These are phyloP conservation scores for Xylaria sp. DNA, from an alignment of 2,329 filamentous ascomycete genomes.

Conservation along the genomic window DNA sequence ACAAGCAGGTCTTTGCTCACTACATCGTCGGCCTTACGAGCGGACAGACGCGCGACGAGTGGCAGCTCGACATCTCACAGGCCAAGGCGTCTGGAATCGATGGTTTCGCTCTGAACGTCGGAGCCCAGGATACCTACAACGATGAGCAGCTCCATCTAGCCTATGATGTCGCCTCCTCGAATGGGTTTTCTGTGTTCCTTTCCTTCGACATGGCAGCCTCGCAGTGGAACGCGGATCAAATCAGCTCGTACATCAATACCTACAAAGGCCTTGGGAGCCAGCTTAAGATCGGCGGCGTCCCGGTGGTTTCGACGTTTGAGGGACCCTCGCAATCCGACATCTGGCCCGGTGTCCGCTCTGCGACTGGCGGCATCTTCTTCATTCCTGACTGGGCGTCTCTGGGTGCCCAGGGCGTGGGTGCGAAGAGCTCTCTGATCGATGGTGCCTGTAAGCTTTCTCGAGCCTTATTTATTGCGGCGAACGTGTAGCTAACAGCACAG, in stretches of 20 bases:
- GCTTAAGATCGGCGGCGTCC: conserved; percentile 52
- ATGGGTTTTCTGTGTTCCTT: conserved; percentile 50
- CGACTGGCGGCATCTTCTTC: conserved; percentile 53
- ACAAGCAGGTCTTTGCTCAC: conserved; percentile 44
- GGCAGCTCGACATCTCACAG: conserved; percentile 44
- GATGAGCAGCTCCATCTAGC: conserved; percentile 45
- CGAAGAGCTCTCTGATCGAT: conserved; percentile 42
- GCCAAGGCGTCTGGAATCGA: conserved; percentile 44
- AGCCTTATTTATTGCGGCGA: no score
- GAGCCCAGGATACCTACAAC: conserved; percentile 42
- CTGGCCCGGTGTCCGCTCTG: conserved; percentile 54
- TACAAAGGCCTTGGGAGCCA: conserved; percentile 53
- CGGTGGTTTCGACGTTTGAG: conserved; percentile 64
- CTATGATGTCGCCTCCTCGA: conserved; percentile 47
- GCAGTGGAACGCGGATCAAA: conserved; percentile 44
- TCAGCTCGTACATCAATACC: conserved; percentile 49
- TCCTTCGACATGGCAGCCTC: conserved; percentile 50
- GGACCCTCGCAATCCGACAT: conserved; percentile 55
- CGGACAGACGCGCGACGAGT: conserved; percentile 43
- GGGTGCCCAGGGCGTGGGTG: conserved; percentile 49
- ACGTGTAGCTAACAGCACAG: conserved; percentile 43
- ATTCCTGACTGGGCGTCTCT: conserved; percentile 60
- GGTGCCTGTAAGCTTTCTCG: conserved; percentile 44
- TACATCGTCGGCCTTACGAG: conserved; percentile 46
- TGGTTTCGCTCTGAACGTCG: conserved; percentile 46